Conservation (phyloP, 2,329 filamentous ascomycete genomes). For the Epichloe gansuensis region DNA sequence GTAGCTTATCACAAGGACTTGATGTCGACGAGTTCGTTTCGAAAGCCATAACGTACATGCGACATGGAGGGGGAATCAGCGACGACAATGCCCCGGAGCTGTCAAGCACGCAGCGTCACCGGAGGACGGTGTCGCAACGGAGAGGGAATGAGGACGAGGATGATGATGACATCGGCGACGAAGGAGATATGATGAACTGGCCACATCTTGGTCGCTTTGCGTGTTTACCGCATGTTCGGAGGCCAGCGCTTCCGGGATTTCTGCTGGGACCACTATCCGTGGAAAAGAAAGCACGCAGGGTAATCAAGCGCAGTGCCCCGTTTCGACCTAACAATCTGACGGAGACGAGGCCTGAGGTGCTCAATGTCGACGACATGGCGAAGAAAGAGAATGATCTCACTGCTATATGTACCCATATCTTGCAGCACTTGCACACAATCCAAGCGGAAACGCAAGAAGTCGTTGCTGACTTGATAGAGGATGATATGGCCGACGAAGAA, state of each 20-base stretch:
- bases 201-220: constrained; percentile 66
- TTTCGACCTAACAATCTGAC: constrained; percentile 55
- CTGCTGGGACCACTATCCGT: constrained; percentile 80
- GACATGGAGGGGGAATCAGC: constrained; percentile 43
- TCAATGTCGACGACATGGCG: constrained; percentile 61
- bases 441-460: constrained; percentile 33
- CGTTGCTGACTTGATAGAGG: constrained; percentile 30
- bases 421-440: constrained; percentile 41
- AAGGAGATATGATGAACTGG: constrained; percentile 77
- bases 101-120: constrained; percentile 34
- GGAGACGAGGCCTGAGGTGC: constrained; percentile 65
- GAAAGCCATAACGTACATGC: constrained; percentile 84
- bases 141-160: constrained; percentile 32
- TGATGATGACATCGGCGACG: constrained; percentile 51
- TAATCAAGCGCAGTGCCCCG: constrained; percentile 56
- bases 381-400: constrained; percentile 71
- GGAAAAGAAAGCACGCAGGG: constrained; percentile 66
- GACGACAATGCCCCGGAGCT: constrained; percentile 38
- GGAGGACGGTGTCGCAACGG: constrained; percentile 20
- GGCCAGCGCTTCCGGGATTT: constrained; percentile 70
- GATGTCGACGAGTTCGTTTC: constrained; percentile 87
- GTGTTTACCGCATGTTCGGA: constrained; percentile 56
- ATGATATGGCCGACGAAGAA: constrained; percentile 34
- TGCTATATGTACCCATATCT: constrained; percentile 63
- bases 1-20: constrained; percentile 59